phyloP scores from a whole-genome alignment of 176 grass and related monocot species.

The Oryza australiensis region DNA sequence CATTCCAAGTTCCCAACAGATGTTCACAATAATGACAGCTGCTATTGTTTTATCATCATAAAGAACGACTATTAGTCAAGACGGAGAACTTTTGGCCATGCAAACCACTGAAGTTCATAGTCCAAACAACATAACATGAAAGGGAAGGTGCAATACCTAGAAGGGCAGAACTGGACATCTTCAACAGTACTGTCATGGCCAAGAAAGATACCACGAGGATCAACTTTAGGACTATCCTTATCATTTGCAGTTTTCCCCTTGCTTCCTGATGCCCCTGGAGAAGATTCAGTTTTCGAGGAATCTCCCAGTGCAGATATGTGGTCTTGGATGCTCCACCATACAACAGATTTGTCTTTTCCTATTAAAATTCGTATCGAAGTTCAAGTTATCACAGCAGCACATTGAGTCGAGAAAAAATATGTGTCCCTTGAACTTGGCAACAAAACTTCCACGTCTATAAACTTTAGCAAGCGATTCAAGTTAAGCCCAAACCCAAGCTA shows the following conservation, averaged over 20 bases:
- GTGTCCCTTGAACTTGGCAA: neutral
- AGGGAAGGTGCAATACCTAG: conserved; percentile 59
- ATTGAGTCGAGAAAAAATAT: neutral
- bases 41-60: neutral
- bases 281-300: conserved; percentile 49
- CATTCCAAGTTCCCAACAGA: conserved; percentile 12
- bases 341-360: conserved; percentile 94
- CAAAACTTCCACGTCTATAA: neutral
- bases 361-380: conserved; percentile 15
- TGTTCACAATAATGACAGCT: neutral
- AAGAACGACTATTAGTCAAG: neutral
- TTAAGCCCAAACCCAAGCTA: conserved; percentile 4
- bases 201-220: conserved; percentile 72
- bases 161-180: conserved; percentile 96
- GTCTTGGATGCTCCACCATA: conserved; percentile 93
- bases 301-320: conserved; percentile 72
- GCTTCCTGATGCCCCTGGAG: conserved; percentile 57
- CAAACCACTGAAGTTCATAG: neutral
- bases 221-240: conserved; percentile 80
- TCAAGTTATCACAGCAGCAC: conserved; percentile 16
- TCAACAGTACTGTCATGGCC: conserved; percentile 90
- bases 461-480: neutral
- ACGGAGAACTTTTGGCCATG: neutral
- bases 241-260: conserved; percentile 63
- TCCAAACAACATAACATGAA: neutral